Evolutionary conservation across 2,329 filamentous ascomycete genomes (phyloP).

Genomic region (Scorias spongiosa): DNA sequence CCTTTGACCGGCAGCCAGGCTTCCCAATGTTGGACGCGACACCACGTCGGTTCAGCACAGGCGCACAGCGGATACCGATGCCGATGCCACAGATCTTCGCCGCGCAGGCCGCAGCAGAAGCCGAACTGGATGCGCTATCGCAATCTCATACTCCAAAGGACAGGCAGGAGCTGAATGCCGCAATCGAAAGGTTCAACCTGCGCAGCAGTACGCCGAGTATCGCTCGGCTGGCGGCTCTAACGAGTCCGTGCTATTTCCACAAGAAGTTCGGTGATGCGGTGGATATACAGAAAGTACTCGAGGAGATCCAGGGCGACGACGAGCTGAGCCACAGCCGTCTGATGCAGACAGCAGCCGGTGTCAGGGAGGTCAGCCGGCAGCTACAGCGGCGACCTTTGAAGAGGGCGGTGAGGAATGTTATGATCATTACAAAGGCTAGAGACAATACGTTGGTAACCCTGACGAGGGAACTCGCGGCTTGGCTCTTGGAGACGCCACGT

Average conservation of each 20-base stretch:
- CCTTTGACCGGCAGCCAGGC: constrained; percentile 16
- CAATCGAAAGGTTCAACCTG: constrained; percentile 14
- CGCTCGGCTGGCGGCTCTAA: constrained; percentile 47
- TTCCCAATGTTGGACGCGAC: constrained; percentile 15
- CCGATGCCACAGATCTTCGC: constrained; percentile 15
- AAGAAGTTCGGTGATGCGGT: constrained; percentile 92
- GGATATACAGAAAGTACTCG: constrained; percentile 84
- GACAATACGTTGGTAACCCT: constrained; percentile 85
- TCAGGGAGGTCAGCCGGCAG: constrained; percentile 91
- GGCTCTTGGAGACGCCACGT: constrained; percentile 75
- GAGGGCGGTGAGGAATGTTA: constrained; percentile 80
- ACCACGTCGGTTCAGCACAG: constrained; percentile 19
- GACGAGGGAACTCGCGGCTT: constrained; percentile 73
- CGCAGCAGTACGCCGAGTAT: constrained; percentile 16
- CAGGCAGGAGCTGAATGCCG: constrained; percentile 11
- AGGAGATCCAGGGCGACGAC: constrained; percentile 80
- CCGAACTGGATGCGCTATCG: constrained; percentile 12
- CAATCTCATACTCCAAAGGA: constrained; percentile 12
- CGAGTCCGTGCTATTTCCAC: constrained; percentile 96
- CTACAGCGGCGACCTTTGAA: constrained; percentile 83
- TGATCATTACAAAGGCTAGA: constrained; percentile 96
- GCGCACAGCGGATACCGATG: constrained; percentile 18
- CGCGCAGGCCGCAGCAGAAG: constrained; percentile 13
- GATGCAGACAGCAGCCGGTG: constrained; percentile 86
- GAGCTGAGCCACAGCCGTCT: constrained; percentile 86